Evolutionary conservation across 345 rosid species (phyloP), one percentile per base, ranked within the genome.

Genomic region (Salix caprea): DNA sequence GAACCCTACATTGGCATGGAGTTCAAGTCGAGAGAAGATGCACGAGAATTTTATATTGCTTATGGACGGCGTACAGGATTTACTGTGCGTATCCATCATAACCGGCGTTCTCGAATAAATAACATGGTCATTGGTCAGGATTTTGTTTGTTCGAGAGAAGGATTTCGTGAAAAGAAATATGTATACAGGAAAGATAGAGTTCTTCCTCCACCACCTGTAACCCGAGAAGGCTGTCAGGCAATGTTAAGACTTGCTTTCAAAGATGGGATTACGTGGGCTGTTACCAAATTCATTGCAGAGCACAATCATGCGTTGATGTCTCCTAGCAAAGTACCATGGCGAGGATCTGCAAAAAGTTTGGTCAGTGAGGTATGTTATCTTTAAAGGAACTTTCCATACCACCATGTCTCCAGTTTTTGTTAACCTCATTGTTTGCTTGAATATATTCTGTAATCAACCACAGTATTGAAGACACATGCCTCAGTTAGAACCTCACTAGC

Each of bases 111-210:
- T 30, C 77, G 88, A 39, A 80, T 87, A 69, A 87, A 87, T 72
- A 87, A 87, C 10, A 18, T 67, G 62, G 87, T 87, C 26, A 87
- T 87, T 23, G 87, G 90, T 67, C 88, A 87, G 82, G 90, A 87
- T 82, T 87, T 87, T 80, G 90, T 87, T 65, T 87, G 90, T 78
- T 85, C 88, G 0, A 87, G 83, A 76, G 90, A 87, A 80, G 88
- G 90, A 1, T 87, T 82, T 71, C 90, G 90, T 19, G 90, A 82
- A 40, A 87, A 87, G 84, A 87, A 87, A 69, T 87, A 87, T 72
- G 71, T 85, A 23, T 80, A 84, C 69, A 78, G 88, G 86, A 83
- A 82, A 78, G 90, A 87, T 60, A 87, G 90, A 69, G 82, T 87
- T 78, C 90, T 87, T 71, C 88, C 88, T 68, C 90, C 90, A 12